These are phyloP conservation scores for Zygnema circumcarinatum DNA, from an alignment of 139 green algal species.

Conservation along the genomic window DNA sequence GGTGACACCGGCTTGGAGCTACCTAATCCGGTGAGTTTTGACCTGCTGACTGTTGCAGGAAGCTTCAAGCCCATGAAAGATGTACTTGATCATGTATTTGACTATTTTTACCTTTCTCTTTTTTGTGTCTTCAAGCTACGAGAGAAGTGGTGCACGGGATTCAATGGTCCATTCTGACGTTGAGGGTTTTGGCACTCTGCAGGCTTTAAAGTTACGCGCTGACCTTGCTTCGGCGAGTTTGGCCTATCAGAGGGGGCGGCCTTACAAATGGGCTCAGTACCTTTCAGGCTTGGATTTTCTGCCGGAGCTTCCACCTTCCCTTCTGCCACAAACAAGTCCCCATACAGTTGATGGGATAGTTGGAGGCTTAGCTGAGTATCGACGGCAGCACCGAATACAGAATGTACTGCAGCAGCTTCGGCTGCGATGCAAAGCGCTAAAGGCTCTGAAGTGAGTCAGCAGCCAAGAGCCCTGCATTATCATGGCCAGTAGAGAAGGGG, in stretches of 20 bases:
- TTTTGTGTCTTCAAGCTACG: no score
- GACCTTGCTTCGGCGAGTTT: background rate
- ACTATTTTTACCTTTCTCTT: no score
- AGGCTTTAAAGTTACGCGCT: background rate
- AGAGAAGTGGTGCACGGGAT: no score
- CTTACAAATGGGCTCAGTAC: conserved; percentile 57
- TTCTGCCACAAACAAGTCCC: background rate
- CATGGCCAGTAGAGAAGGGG: background rate
- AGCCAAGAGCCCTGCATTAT: background rate
- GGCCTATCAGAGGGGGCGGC: background rate
- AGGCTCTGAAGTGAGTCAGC: conserved; percentile 45
- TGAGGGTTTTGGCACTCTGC: background rate
- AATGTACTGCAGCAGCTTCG: conserved; percentile 29
- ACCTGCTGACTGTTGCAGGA: no score
- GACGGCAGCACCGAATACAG: conserved; percentile 32
- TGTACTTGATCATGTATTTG: no score
- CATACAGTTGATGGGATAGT: background rate
- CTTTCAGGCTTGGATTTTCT: conserved; percentile 55
- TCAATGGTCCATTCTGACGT: no score
- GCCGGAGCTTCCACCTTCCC: conserved; percentile 19
- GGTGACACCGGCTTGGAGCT: conserved; percentile 49
- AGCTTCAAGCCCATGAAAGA: no score
- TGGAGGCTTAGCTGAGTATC: conserved; percentile 23
- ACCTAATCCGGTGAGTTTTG: conserved; percentile 42
- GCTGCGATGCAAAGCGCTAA: background rate